Evolutionary conservation across 148 eudicot species (phyloP), one percentile per base, ranked within the genome.

Genomic region (Euryodendron excelsum): DNA sequence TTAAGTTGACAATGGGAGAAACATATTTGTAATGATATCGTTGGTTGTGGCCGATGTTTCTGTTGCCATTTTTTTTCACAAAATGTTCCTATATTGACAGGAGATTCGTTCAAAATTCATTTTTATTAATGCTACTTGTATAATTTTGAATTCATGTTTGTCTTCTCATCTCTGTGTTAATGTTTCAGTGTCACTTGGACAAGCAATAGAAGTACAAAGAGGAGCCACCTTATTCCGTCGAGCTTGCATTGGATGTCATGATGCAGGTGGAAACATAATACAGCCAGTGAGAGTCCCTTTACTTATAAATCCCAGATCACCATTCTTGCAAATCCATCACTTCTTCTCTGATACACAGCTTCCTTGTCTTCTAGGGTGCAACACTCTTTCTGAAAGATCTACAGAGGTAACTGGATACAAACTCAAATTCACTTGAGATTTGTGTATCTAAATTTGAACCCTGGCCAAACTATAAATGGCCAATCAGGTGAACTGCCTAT

Each of bases 181-280:
- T 65, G 41, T 15, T 36, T 47, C 74, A 85, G 90, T 75, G 39
- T 79, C 87, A 53, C 59, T 80, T 74, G 89, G 73, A 76, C 85
- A 82, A 33, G 79, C 65, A 18, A 61, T 83, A 39, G 91, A 88
- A 63, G 69, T 69, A 48, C 85, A 88, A 23, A 81, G 78, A 78
- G 97, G 87, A 69, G 90, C 88, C 21, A 58, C 87, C 2, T 82
- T 93, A 73, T 93, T 91, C 74, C 55, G 78, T 11, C 87, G 74
- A 67, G 62, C 97, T 23, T 95, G 98, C 87, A 91, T 95, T 62
- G 97, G 97, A 28, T 93, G 97, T 81, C 98, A 93, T 84, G 93
- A 88, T 81, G 86, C 84, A 31, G 98, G 98, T 9, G 98, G 98
- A 74, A 93, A 92, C 90, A 80, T 93, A 82, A 88, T 95, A 60